Base-by-base conservation (phyloP, 176 grass and related monocot genomes). In the Stipa capillata region DNA sequence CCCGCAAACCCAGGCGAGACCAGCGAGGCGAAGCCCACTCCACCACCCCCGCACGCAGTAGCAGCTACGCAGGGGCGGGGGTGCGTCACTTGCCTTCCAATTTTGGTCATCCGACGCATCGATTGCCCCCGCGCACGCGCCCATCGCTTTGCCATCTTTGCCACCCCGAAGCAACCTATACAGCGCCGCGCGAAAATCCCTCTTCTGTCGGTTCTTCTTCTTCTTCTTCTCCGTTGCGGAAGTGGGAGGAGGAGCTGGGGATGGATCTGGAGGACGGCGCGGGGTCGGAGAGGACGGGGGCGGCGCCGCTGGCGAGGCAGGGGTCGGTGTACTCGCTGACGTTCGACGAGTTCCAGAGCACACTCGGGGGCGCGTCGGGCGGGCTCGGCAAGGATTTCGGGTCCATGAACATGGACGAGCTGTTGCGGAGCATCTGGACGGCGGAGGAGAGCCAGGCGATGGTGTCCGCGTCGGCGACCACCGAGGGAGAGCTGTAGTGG, bases 361-460 rank as follows among this genome's bases (percentile, higher is more conserved):
- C 90, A 53, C 63, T 97, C 1, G 87, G 90, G 6, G 87, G 83
- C 27, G 53, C 54, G 83, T 76, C 76, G 14, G 77, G 49, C 8
- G 29, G 81, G 0, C 35, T 47, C 6, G 83, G 93, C 44, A 97
- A 90, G 85, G 93, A 97, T 60, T 97, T 97, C n/a, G 93, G 90
- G 40, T 97, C 93, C 43, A 90, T 97, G 93, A 97, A 97, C 66
- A 93, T 97, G 93, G 93, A 97, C 69, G 93, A 97, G 85, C 70
- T 97, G 39, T 81, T 97, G 42, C 80, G 87, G 85, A 97, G 78
- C 87, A 97, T 97, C 80, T 97, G 93, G 93, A 97, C 82, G 15
- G 90, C 90, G 13, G 93, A 97, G 87, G 93, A 97, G 82, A 86
- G 85, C 85, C 90, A 92, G 69, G 90, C 83, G 33, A 88, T 90